phyloP scores from a whole-genome alignment of 352 stramenopile genomes.

The Pythium sp. region DNA sequence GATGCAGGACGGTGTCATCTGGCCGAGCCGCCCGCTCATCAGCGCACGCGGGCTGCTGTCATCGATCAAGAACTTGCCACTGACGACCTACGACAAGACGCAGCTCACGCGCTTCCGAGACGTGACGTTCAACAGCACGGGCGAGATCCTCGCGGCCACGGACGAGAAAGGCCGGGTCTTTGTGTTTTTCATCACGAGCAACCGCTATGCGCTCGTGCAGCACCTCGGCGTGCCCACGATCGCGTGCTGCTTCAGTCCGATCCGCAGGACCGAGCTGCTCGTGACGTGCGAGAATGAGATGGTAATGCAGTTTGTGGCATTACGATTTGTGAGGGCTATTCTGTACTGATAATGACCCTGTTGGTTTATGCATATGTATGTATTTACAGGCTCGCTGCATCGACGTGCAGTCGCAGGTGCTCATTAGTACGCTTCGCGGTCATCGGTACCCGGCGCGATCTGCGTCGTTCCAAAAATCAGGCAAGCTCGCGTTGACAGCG shows the following conservation, averaged over 20 bases:
- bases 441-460: constrained; percentile 53
- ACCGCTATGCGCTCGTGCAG: constrained; percentile 73
- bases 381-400: constrained; percentile 52
- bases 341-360: neutral
- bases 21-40: constrained; percentile 63
- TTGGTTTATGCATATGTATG: neutral
- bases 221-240: constrained; percentile 59
- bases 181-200: constrained; percentile 71
- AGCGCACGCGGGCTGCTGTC: constrained; percentile 69
- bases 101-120: constrained; percentile 45
- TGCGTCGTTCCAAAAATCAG: constrained; percentile 70
- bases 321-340: neutral
- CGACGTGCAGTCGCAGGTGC: constrained; percentile 65
- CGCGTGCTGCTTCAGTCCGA: constrained; percentile 69
- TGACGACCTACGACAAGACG: constrained; percentile 55
- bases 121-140: constrained; percentile 65
- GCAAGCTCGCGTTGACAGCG: constrained; percentile 67
- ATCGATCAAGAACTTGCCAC: constrained; percentile 60
- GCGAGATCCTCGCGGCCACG: constrained; percentile 60
- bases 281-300: constrained; percentile 83
- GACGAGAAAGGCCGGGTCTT: constrained; percentile 83
- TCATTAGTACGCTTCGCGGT: constrained; percentile 77
- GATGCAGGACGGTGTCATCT: constrained; percentile 73
- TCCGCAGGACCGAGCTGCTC: constrained; percentile 67
- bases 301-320: constrained; percentile 22